A percentile compares a stretch with the other conserved stretches of the same genome.
Evolutionary conservation across 2,329 filamentous ascomycete species (phyloP).

Genomic region (Arthroderma sp.): DNA sequence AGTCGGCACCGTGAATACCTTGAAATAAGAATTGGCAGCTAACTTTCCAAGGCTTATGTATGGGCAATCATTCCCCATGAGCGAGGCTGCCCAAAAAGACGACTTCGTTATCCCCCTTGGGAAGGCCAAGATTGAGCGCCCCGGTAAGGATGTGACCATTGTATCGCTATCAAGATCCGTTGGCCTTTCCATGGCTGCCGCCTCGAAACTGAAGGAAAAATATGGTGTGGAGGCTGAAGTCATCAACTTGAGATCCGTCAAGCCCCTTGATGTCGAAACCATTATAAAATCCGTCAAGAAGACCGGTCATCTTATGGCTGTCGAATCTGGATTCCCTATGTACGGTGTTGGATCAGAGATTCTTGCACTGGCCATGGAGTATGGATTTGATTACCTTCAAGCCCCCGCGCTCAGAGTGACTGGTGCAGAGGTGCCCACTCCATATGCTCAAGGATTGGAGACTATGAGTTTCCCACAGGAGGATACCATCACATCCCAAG

Average conservation of each 20-base stretch:
- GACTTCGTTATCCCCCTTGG: constrained; percentile 96
- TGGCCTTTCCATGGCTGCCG: constrained; percentile 76
- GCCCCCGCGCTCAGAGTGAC: constrained; percentile 88
- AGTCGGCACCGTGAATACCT: constrained; percentile 12
- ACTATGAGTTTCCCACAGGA: constrained; percentile 91
- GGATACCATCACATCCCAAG: constrained; percentile 72
- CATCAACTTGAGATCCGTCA: constrained; percentile 94
- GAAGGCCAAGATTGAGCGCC: constrained; percentile 97
- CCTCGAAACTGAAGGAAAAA: constrained; percentile 85
- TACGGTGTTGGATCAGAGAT: constrained; percentile 91
- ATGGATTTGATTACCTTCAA: constrained; percentile 94
- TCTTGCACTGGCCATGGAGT: constrained; percentile 89
- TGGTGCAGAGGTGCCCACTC: constrained; percentile 92
- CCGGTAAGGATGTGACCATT: constrained; percentile 90
- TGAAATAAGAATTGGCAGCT: constrained; percentile 18
- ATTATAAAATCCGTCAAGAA: constrained; percentile 98
- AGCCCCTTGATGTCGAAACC: constrained; percentile 87
- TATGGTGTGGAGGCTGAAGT: constrained; percentile 94
- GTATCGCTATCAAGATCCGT: constrained; percentile 92
- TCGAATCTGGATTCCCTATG: constrained; percentile 92
- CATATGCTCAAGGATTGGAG: constrained; percentile 86
- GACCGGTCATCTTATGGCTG: constrained; percentile 78
- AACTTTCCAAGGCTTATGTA: constrained; percentile 52
- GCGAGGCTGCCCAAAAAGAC: constrained; percentile 84
- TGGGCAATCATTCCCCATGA: constrained; percentile 92